Conservation (phyloP, 495 filamentous ascomycete genomes). For the Aspergillus nidulans region DNA sequence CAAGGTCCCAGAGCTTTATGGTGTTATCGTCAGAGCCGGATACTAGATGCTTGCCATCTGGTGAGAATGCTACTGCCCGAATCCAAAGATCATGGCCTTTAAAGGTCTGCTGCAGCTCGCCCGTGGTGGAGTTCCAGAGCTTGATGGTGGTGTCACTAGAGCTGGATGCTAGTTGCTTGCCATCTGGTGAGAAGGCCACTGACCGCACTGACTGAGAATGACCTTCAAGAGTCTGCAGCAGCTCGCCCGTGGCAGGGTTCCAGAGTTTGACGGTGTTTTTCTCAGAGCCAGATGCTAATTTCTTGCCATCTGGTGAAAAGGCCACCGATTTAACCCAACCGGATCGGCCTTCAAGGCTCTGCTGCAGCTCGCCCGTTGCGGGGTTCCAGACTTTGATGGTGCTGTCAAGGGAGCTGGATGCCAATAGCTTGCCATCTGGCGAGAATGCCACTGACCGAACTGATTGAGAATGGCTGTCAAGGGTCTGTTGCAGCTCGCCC, state of each 20-base stretch:
- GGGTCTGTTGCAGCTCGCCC: neutral
- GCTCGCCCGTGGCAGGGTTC: neutral
- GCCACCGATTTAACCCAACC: neutral
- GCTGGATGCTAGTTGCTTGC: constrained; percentile 9
- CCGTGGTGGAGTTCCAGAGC: constrained; percentile 4
- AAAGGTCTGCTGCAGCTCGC: neutral
- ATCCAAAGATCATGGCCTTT: neutral
- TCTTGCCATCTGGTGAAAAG: neutral
- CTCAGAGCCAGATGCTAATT: constrained; percentile 9
- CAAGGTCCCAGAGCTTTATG: constrained; percentile 15
- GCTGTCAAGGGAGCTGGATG: constrained; percentile 5
- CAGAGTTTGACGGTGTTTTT: constrained; percentile 19
- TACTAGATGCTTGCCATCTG: constrained; percentile 1
- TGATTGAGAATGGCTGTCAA: constrained; percentile 1
- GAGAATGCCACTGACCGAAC: neutral
- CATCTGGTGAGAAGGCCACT: neutral
- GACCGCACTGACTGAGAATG: neutral
- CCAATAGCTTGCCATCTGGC: neutral
- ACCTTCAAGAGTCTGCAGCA: neutral
- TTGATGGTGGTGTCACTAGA: constrained; percentile 18
- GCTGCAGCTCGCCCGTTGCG: neutral
- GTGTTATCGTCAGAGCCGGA: constrained; percentile 17
- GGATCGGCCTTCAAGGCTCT: neutral
- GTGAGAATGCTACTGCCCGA: neutral
- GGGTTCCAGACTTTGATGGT: constrained; percentile 1